Conservation (phyloP, 2,329 filamentous ascomycete genomes). For the Ramularia collo-cygni region DNA sequence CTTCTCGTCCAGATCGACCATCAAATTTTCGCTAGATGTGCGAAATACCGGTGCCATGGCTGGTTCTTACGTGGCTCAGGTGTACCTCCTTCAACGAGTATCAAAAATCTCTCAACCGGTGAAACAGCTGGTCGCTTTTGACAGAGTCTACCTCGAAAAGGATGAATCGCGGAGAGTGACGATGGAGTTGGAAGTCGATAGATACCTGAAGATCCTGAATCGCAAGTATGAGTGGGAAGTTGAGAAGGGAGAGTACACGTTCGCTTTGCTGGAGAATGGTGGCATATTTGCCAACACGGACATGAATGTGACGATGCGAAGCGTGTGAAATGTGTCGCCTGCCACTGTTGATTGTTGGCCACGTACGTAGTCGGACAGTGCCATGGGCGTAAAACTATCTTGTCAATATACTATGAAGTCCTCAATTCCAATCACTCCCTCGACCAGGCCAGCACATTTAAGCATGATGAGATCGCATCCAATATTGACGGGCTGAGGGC, state of each 20-base stretch:
- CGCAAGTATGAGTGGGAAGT: slow-evolving; percentile 39
- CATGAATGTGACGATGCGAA: slow-evolving; percentile 36
- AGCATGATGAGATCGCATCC: too few species aligned
- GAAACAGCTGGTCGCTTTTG: slow-evolving; percentile 40
- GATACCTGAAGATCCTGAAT: slow-evolving; percentile 40
- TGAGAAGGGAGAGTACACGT: slow-evolving; percentile 32
- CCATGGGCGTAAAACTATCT: too few species aligned
- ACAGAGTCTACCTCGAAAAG: slow-evolving; percentile 33
- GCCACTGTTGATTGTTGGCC: too few species aligned
- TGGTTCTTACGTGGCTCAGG: slow-evolving; percentile 37
- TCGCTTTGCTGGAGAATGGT: slow-evolving; percentile 12
- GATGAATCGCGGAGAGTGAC: slow-evolving; percentile 27
- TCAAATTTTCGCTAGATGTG: slow-evolving; percentile 33
- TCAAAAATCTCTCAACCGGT: slow-evolving; percentile 38
- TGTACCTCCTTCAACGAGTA: slow-evolving; percentile 37
- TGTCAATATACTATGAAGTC: too few species aligned
- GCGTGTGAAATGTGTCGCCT: slow-evolving; percentile 24
- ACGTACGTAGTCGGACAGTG: too few species aligned
- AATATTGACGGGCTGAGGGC: too few species aligned
- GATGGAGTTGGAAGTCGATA: slow-evolving; percentile 36
- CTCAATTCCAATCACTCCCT: too few species aligned
- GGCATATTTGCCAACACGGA: slow-evolving; percentile 27
- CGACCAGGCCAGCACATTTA: too few species aligned
- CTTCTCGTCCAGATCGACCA: slow-evolving; percentile 11
- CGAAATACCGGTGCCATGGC: slow-evolving; percentile 30